Evolutionary conservation across 2,329 filamentous ascomycete species (phyloP), one percentile per base, ranked within the genome.

Genomic region (Aspergillus sp.): DNA sequence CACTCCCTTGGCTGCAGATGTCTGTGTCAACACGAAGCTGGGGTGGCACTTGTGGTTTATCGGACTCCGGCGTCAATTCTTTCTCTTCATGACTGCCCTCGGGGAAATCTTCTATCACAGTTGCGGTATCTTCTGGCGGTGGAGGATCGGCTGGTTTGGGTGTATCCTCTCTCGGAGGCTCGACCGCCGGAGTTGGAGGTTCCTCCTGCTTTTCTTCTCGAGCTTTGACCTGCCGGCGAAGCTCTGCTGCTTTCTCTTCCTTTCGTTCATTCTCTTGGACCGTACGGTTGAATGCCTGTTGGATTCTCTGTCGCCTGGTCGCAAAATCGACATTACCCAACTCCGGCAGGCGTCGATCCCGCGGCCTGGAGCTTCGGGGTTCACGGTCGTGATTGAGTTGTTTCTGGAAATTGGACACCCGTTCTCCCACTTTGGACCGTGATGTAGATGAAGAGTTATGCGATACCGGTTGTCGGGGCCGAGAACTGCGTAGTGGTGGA

Each of bases 251-350:
- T 47, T 66, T 79, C 74, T 64, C 79, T 53, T 81, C 85, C 65
- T 89, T 86, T 58, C 70, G 63, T 50, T 73, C 66, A 62, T 77
- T 88, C 65, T 90, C 88, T 57, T 87, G 83, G 45, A 94, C 85
- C n/a, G 88, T 90, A 67, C 88, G 89, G 61, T 85, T 92, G 70
- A 95, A 93, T 13, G 90, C 91, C 52, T 91, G 84, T 61, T 92
- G 88, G 63, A 96, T 95, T 55, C 86, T 85, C 65, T 91, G 87
- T 61, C 91, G 82, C 47, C 90, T 83, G 60, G 89, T 88, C 54
- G 88, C 90, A 67, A 95, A 94, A 71, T 96, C 89, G 48, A 95
- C 89, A 54, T 88, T 87, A 1, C 87, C 87, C 53, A 92, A 63
- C 63, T 84, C 81, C n/a, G 81, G 81, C 31, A 82, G 76, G 58